Conservation (phyloP, 1,284 basidiomycete species). For the Ceratobasidium theobromae region DNA sequence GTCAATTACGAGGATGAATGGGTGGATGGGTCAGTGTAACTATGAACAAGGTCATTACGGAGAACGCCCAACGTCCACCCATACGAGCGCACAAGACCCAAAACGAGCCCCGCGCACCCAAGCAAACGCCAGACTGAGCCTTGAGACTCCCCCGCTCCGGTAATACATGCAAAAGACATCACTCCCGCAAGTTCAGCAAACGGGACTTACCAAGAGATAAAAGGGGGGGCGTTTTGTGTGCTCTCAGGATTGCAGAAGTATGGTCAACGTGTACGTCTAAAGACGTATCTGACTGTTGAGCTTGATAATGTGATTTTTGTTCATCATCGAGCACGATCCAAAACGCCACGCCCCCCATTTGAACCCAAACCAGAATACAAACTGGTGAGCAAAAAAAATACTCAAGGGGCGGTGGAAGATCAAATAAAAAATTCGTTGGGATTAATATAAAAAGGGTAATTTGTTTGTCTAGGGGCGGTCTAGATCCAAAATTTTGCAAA, state of each 20-base stretch:
- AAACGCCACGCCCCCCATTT: background rate
- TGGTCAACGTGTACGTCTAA: conserved; percentile 23
- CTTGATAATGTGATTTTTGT: conserved; percentile 33
- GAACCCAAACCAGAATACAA: conserved; percentile 25
- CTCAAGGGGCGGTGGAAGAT: background rate
- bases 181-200: background rate
- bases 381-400: background rate
- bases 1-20: background rate
- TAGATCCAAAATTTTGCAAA: conserved; percentile 27
- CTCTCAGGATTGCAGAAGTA: conserved; percentile 35
- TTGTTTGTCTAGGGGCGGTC: conserved; percentile 21
- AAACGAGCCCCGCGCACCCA: conserved; percentile 14
- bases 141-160: conserved; percentile 1
- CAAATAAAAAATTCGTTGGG: too few relatives aligned
- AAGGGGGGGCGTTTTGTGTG: conserved; percentile 1
- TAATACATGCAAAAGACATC: conserved; percentile 4
- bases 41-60: conserved; percentile 20
- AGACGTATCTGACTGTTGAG: conserved; percentile 33
- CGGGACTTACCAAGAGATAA: background rate
- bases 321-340: conserved; percentile 30
- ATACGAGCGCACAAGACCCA: conserved; percentile 16
- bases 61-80: conserved; percentile 18
- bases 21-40: conserved; percentile 18
- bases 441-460: too few relatives aligned
- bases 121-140: background rate